phyloP scores from a whole-genome alignment of 192 early-diverging fungal species.

The Coemansia reversa region DNA sequence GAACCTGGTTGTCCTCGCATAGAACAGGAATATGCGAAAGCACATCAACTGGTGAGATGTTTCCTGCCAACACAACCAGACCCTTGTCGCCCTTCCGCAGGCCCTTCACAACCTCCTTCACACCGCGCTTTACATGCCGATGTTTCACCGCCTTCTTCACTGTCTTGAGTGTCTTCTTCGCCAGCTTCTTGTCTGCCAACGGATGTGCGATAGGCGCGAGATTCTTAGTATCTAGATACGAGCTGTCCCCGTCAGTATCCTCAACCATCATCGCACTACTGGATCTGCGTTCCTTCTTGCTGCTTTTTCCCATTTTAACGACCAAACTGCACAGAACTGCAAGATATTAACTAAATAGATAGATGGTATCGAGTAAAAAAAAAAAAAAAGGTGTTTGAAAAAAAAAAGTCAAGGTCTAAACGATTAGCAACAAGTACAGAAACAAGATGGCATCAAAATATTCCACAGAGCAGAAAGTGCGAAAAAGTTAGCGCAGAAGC shows the following conservation, averaged over 20 bases:
- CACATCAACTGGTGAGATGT: constrained; percentile 96
- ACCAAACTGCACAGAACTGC: neutral
- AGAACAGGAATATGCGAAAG: constrained; percentile 96
- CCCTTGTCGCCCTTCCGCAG: constrained; percentile 95
- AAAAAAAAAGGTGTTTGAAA: neutral
- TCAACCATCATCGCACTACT: constrained; percentile 27
- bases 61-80: constrained; percentile 91
- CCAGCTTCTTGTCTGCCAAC: constrained; percentile 50
- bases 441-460: neutral
- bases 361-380: neutral
- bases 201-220: constrained; percentile 54
- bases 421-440: neutral
- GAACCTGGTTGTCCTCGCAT: constrained; percentile 94
- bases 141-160: constrained; percentile 72
- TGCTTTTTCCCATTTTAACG: constrained; percentile 78
- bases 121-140: constrained; percentile 88
- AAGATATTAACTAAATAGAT: neutral
- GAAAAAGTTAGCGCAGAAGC: constrained; percentile 1
- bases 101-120: constrained; percentile 97
- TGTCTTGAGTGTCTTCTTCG: constrained; percentile 52
- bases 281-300: constrained; percentile 56
- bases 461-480: constrained; percentile 5
- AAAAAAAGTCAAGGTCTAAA: constrained; percentile 9
- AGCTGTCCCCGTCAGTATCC: constrained; percentile 37
- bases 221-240: constrained; percentile 13